These are phyloP conservation scores for Aspergillus amoenus DNA, from an alignment of 2,329 filamentous ascomycete species.

Conservation along the genomic window DNA sequence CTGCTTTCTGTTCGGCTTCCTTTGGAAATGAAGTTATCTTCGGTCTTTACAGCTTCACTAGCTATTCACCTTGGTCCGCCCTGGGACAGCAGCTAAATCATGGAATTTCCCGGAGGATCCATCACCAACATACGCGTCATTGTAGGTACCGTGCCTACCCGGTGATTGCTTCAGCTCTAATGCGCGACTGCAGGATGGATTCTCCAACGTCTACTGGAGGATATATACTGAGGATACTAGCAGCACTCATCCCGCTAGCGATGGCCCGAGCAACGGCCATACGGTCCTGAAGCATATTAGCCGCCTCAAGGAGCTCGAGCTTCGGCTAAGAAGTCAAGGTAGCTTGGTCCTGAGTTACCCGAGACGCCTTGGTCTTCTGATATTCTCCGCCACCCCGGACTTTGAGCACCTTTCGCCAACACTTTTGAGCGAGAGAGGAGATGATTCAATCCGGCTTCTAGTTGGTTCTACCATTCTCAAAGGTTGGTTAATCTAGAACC, in stretches of 20 bases:
- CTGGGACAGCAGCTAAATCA: constrained; percentile 30
- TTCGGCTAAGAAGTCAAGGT: constrained; percentile 35
- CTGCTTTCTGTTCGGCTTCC: constrained; percentile 8
- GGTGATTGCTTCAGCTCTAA: constrained; percentile 21
- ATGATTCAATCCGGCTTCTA: constrained; percentile 29
- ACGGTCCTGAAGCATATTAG: constrained; percentile 39
- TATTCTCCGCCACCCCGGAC: constrained; percentile 40
- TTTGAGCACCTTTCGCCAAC: constrained; percentile 36
- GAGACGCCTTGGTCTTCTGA: constrained; percentile 39
- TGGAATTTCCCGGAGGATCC: constrained; percentile 45
- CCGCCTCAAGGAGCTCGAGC: constrained; percentile 40
- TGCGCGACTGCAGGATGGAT: constrained; percentile 36
- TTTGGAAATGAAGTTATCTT: constrained; percentile 38
- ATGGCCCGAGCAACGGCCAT: constrained; percentile 36
- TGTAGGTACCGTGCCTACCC: constrained; percentile 30
- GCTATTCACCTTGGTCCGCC: constrained; percentile 28
- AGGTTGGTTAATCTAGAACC: constrained; percentile 22
- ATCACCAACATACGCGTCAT: constrained; percentile 44
- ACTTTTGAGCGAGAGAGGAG: constrained; percentile 23
- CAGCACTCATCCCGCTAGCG: constrained; percentile 29
- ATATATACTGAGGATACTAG: constrained; percentile 40
- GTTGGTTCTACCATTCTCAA: constrained; percentile 34
- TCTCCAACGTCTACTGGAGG: constrained; percentile 45
- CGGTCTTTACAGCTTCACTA: constrained; percentile 22
- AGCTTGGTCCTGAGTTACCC: constrained; percentile 41